These are phyloP conservation scores for Yarrowia osloensis DNA, from an alignment of 805 yeast genomes.

Conservation along the genomic window DNA sequence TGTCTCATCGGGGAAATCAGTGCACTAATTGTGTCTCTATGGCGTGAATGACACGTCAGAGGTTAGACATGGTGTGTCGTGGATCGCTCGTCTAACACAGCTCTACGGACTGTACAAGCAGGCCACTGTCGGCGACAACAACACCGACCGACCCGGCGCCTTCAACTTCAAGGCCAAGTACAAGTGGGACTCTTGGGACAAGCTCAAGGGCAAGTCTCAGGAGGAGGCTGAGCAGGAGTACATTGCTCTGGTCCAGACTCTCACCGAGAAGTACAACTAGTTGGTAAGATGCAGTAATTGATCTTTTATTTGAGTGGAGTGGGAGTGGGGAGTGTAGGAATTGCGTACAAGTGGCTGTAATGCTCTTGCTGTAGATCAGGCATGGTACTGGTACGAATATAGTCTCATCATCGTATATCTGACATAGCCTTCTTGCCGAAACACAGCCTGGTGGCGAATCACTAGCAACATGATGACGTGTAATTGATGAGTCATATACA, in stretches of 20 bases:
- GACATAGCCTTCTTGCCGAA: no score
- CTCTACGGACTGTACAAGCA: conserved; percentile 94
- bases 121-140: conserved; percentile 95
- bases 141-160: conserved; percentile 81
- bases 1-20: background rate
- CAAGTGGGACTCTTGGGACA: conserved; percentile 98
- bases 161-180: conserved; percentile 93
- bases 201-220: conserved; percentile 77
- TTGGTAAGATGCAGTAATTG: background rate
- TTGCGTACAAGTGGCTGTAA: no score
- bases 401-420: no score
- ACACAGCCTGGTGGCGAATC: no score
- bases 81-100: conserved; percentile 32
- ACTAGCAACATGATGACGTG: no score
- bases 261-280: conserved; percentile 37
- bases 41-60: no score
- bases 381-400: no score
- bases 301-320: background rate
- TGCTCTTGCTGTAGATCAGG: no score
- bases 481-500: no score
- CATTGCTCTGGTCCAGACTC: conserved; percentile 44
- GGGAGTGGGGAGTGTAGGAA: background rate
- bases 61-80: no score
- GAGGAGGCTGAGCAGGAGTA: conserved; percentile 86
- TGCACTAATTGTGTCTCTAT: no score